Conservation (phyloP, 257 asterid genomes). For the Petunia axillaris region DNA sequence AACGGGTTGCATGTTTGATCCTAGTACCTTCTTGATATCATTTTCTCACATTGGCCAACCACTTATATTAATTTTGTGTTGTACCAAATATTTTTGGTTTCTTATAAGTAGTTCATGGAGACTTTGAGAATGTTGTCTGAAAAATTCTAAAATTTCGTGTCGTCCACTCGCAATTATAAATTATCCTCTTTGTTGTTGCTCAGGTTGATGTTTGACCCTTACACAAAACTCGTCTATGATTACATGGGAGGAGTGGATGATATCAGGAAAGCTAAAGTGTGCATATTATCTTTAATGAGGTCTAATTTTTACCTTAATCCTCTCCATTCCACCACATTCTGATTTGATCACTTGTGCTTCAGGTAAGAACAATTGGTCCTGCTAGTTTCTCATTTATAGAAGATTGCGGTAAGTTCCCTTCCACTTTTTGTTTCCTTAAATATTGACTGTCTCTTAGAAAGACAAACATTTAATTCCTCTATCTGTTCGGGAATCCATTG, state of each 20-base stretch:
- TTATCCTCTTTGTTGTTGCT: slow-evolving; percentile 16
- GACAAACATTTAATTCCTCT: slow-evolving; percentile 7
- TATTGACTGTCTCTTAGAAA: not conserved
- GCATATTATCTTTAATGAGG: slow-evolving; percentile 31
- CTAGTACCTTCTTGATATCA: slow-evolving; percentile 20
- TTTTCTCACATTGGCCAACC: slow-evolving; percentile 2
- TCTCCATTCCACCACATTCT: not conserved
- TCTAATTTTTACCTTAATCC: not conserved
- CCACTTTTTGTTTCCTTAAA: not conserved
- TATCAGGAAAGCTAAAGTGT: slow-evolving; percentile 42
- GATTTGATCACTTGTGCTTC: slow-evolving; percentile 12
- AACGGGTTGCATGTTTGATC: slow-evolving; percentile 37
- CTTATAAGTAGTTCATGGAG: not conserved
- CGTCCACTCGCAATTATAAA: not conserved
- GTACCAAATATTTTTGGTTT: not conserved
- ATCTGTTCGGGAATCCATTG: not conserved
- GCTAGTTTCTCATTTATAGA: slow-evolving; percentile 37
- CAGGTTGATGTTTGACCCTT: slow-evolving; percentile 49
- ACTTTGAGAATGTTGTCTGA: not conserved
- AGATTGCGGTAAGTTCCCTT: slow-evolving; percentile 40
- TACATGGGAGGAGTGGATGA: slow-evolving; percentile 44
- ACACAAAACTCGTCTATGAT: slow-evolving; percentile 36
- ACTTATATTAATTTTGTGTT: not conserved
- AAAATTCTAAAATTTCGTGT: not conserved
- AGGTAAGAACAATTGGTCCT: slow-evolving; percentile 37